Conservation (phyloP, 352 stramenopile genomes). For the Globisporangium canariense region DNA sequence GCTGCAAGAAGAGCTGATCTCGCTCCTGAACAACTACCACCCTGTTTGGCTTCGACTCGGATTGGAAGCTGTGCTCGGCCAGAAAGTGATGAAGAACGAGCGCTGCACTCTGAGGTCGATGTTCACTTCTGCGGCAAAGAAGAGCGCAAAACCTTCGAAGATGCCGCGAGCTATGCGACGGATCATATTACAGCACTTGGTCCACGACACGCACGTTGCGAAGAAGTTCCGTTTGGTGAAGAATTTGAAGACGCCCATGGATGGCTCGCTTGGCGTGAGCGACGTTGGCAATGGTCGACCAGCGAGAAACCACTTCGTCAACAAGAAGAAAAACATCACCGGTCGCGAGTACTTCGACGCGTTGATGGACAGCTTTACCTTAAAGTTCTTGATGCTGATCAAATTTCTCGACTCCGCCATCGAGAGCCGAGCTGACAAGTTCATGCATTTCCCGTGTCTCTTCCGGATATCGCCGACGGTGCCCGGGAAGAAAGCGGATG, state of each 20-base stretch:
- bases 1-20: constrained; percentile 81
- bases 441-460: constrained; percentile 84
- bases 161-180: constrained; percentile 56
- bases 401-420: constrained; percentile 92
- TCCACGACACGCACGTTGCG: constrained; percentile 61
- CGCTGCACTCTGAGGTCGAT: constrained; percentile 54
- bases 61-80: constrained; percentile 84
- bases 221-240: constrained; percentile 64
- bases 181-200: constrained; percentile 62
- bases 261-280: constrained; percentile 39
- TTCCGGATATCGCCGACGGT: constrained; percentile 61
- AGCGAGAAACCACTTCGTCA: constrained; percentile 28
- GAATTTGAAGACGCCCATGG: constrained; percentile 63
- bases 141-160: constrained; percentile 26
- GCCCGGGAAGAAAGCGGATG: constrained; percentile 9
- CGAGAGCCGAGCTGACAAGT: constrained; percentile 62
- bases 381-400: constrained; percentile 91
- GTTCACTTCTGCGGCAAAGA: constrained; percentile 31
- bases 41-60: constrained; percentile 89
- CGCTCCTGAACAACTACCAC: constrained; percentile 89
- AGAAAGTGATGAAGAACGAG: constrained; percentile 48
- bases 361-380: constrained; percentile 85
- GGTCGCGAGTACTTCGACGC: constrained; percentile 79
- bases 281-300: constrained; percentile 32
- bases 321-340: constrained; percentile 68